A percentile compares a stretch with the other conserved stretches of the same genome.
These are phyloP conservation scores for Malassezia globosa DNA, from an alignment of 1,284 basidiomycete genomes.

Conservation along the genomic window DNA sequence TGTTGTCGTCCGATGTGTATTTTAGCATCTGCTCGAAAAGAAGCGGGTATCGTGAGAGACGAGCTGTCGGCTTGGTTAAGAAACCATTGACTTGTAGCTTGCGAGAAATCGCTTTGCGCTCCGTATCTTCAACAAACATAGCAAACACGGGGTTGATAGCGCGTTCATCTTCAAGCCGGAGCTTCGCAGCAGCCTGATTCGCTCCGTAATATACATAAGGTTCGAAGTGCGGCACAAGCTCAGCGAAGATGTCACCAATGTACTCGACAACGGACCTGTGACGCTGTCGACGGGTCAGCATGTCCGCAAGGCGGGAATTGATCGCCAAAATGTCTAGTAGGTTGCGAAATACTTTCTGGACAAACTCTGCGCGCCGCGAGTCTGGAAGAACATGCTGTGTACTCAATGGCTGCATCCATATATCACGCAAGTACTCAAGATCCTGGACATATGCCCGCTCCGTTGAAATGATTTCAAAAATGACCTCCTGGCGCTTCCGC, in stretches of 20 bases:
- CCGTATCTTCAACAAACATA: constrained; percentile 72
- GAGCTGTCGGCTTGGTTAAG: constrained; percentile 88
- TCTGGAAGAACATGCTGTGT: constrained; percentile 65
- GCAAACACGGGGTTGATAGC: constrained; percentile 82
- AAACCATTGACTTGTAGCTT: constrained; percentile 97
- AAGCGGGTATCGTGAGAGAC: constrained; percentile 87
- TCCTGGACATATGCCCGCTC: constrained; percentile 95
- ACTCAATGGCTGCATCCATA: constrained; percentile 76
- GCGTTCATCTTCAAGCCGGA: constrained; percentile 98
- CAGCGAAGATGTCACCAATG: constrained; percentile 83
- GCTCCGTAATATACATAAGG: constrained; percentile 85
- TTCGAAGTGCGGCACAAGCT: constrained; percentile 79
- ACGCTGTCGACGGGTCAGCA: constrained; percentile 90
- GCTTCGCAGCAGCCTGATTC: constrained; percentile 95
- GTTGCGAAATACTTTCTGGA: constrained; percentile 96
- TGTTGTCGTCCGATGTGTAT: constrained; percentile 79
- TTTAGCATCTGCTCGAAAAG: constrained; percentile 85
- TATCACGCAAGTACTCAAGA: constrained; percentile 89
- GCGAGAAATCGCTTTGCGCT: constrained; percentile 82
- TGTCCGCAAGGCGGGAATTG: constrained; percentile 76
- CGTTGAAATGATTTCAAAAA: constrained; percentile 98
- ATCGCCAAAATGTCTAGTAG: constrained; percentile 84
- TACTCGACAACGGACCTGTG: constrained; percentile 80
- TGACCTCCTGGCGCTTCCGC: constrained; percentile 93
- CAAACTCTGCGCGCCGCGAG: constrained; percentile 68